Percentiles rank a stretch among this genome's conserved stretches.
Evolutionary conservation across 345 rosid species (phyloP).

Genomic region (Eucalyptus curtisii): DNA sequence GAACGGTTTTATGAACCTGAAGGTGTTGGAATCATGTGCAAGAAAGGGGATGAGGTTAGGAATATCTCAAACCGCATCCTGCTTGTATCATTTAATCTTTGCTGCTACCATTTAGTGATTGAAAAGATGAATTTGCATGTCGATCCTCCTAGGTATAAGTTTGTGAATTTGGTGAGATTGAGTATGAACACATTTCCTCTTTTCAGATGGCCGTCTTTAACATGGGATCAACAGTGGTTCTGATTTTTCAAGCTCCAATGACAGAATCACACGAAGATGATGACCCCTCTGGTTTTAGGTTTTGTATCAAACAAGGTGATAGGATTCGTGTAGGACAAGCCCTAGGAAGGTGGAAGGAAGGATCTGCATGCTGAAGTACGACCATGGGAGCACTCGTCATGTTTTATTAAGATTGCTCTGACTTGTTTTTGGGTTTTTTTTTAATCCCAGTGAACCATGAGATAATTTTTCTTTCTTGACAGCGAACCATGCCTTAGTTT

Average conservation of each 20-base stretch:
- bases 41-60: constrained; percentile 84
- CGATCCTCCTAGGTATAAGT: background rate
- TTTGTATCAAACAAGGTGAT: constrained; percentile 49
- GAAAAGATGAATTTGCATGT: background rate
- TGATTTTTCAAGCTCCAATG: constrained; percentile 79
- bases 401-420: background rate
- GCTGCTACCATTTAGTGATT: background rate
- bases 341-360: constrained; percentile 56
- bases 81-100: background rate
- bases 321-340: constrained; percentile 74
- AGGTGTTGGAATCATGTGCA: constrained; percentile 57
- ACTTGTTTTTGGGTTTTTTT: background rate
- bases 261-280: constrained; percentile 15
- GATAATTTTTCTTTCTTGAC: background rate
- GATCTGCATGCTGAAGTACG: background rate
- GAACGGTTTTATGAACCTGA: constrained; percentile 63
- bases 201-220: constrained; percentile 75
- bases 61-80: background rate
- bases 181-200: background rate
- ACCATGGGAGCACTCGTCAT: background rate
- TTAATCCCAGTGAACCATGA: background rate
- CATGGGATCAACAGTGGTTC: constrained; percentile 94
- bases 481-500: background rate
- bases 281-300: constrained; percentile 46
- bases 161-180: background rate